phyloP scores from a whole-genome alignment of 192 early-diverging fungal species.

The Backusella westeae region DNA sequence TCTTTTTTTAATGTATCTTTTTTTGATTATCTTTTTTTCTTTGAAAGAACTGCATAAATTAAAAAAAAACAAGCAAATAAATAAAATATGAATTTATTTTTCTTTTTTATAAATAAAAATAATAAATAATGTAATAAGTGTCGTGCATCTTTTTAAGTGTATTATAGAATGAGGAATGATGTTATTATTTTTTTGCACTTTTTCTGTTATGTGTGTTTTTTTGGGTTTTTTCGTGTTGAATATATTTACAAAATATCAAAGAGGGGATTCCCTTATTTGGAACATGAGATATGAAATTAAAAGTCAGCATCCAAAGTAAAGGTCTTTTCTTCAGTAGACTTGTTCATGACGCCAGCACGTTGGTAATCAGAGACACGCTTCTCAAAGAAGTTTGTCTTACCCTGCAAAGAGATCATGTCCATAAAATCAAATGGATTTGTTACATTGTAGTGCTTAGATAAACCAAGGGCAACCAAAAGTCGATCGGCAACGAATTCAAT shows the following conservation, averaged over 20 bases:
- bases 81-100: neutral
- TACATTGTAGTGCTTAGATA: slow-evolving; percentile 78
- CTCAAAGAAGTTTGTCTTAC: slow-evolving; percentile 99
- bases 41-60: neutral
- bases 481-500: slow-evolving; percentile 99
- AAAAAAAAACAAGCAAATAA: neutral
- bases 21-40: neutral
- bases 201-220: neutral
- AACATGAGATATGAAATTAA: slow-evolving; percentile 36
- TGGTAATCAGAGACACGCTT: slow-evolving; percentile 97
- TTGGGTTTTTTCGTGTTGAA: neutral
- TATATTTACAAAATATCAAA: neutral
- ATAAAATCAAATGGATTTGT: slow-evolving; percentile 99
- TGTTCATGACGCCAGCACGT: slow-evolving; percentile 85
- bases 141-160: neutral
- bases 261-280: neutral
- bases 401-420: slow-evolving; percentile 97
- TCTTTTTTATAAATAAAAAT: neutral
- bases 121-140: neutral
- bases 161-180: neutral
- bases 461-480: slow-evolving; percentile 86
- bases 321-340: slow-evolving; percentile 58
- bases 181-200: neutral
- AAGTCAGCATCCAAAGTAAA: slow-evolving; percentile 85
- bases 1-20: neutral